Evolutionary conservation across 2,329 filamentous ascomycete species (phyloP).

Genomic region (Fusarium sp.): DNA sequence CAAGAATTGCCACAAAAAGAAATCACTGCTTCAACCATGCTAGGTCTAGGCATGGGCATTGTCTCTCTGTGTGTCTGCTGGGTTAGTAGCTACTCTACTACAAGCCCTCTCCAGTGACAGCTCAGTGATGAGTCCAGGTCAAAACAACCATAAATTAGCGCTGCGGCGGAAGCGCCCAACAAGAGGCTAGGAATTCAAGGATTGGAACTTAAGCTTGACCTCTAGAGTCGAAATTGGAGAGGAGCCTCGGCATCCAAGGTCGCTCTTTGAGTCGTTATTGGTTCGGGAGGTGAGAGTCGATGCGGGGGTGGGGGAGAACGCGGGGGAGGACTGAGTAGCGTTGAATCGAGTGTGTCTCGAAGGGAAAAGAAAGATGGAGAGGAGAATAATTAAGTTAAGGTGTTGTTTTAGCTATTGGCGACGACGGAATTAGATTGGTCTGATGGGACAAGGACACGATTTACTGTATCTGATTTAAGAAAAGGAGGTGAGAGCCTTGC

Average conservation of each 20-base stretch:
- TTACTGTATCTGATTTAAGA: background rate
- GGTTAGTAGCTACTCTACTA: background rate
- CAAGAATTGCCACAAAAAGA: slow-evolving; percentile 15
- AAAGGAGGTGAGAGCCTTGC: background rate
- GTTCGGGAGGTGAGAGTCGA: slow-evolving; percentile 11
- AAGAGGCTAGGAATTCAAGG: background rate
- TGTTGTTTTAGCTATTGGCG: background rate
- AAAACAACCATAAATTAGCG: slow-evolving; percentile 37
- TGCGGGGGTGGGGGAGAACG: slow-evolving; percentile 30
- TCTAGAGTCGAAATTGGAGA: background rate
- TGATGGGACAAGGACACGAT: background rate
- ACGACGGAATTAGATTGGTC: background rate
- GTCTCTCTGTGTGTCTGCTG: background rate
- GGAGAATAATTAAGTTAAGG: slow-evolving; percentile 1
- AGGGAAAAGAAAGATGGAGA: background rate
- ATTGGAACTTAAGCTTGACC: background rate
- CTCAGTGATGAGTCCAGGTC: slow-evolving; percentile 14
- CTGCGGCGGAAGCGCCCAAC: slow-evolving; percentile 1
- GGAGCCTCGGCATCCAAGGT: slow-evolving; percentile 33
- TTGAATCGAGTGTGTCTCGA: slow-evolving; percentile 7
- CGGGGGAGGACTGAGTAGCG: slow-evolving; percentile 16
- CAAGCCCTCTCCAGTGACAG: slow-evolving; percentile 1
- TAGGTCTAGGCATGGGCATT: background rate
- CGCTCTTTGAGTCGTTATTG: slow-evolving; percentile 20
- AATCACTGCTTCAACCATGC: background rate